These are phyloP conservation scores for Trichoderma oligosporum DNA, from an alignment of 2,329 filamentous ascomycete genomes.

Conservation along the genomic window DNA sequence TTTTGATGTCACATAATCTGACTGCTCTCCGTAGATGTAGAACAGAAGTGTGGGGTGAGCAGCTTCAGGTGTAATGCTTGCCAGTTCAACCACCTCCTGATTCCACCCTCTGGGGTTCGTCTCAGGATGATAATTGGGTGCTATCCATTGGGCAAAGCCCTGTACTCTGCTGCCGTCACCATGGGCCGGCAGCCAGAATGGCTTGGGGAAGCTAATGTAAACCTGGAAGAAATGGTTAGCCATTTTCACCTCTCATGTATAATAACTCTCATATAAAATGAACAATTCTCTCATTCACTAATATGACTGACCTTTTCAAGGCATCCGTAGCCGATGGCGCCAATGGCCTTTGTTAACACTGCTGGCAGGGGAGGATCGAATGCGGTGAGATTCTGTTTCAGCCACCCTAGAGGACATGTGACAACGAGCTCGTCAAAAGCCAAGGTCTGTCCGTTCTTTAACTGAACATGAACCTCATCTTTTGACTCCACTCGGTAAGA, in stretches of 20 bases:
- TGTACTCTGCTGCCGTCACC: conserved; percentile 44
- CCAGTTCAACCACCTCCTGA: conserved; percentile 74
- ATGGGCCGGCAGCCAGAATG: conserved; percentile 64
- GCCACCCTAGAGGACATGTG: conserved; percentile 65
- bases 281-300: neutral
- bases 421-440: conserved; percentile 66
- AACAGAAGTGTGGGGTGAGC: conserved; percentile 82
- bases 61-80: conserved; percentile 54
- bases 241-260: neutral
- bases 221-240: conserved; percentile 33
- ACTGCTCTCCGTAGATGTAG: conserved; percentile 68
- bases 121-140: conserved; percentile 61
- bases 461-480: conserved; percentile 42
- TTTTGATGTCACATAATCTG: conserved; percentile 48
- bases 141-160: conserved; percentile 73
- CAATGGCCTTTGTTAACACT: conserved; percentile 57
- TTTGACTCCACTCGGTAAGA: conserved; percentile 27
- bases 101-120: conserved; percentile 65
- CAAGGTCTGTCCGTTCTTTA: conserved; percentile 42
- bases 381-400: conserved; percentile 55
- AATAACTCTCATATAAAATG: neutral
- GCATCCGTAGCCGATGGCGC: conserved; percentile 64
- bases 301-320: conserved; percentile 58
- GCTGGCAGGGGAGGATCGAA: conserved; percentile 60
- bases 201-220: conserved; percentile 65